Base-by-base conservation (phyloP, 371 early-diverging fungal genomes). In the Saksenaea vasiformis region DNA sequence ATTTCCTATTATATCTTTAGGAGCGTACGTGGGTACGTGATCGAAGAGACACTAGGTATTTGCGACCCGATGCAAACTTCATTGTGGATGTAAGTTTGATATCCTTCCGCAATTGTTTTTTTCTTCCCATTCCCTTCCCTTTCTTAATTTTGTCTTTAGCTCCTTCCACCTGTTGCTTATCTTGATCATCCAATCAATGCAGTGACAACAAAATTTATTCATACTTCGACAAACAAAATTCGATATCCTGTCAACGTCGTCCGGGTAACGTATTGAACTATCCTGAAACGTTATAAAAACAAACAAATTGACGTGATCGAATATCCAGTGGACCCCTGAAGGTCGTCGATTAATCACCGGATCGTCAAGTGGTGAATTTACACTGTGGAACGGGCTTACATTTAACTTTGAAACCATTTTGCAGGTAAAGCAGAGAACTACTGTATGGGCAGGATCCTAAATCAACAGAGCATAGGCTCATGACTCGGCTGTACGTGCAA, bases 361-460 rank as follows among this genome's bases (percentile, higher is more conserved):
- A 0, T 94, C 96, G 1, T 91, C 96, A 0, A 94, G 93, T 69
- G 99, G 99, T 7, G 99, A 99, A 80, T 98, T 99, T 66, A 99
- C 99, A 0, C 79, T 99, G 41, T 99, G 99, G 99, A 99, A 98
- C 74, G 99, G 99, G 5, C 84, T 98, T 37, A 95, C 96, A 0
- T 99, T 99, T 72, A 99, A 99, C 72, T 99, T 99, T 79, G 99
- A 99, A 71, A 99, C 99, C 1, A 99, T 99, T 72, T 76, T 99
- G 64, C 98, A 99, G 85, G 95, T 91, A 70, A 70, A 15, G 44
- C 14, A 8, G 19, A 62, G 51, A 15, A 5, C 31, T 38, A 36
- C 10, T 36, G 39, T 27, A 58, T 63, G 27, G 19, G 19, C 28
- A n/a, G 43, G 15, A 44, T 31, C 68, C n/a, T 44, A 15, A 44